Evolutionary conservation across 176 grass and related monocot genomes (phyloP).

Genomic region (Chrysopogon serrulatus): DNA sequence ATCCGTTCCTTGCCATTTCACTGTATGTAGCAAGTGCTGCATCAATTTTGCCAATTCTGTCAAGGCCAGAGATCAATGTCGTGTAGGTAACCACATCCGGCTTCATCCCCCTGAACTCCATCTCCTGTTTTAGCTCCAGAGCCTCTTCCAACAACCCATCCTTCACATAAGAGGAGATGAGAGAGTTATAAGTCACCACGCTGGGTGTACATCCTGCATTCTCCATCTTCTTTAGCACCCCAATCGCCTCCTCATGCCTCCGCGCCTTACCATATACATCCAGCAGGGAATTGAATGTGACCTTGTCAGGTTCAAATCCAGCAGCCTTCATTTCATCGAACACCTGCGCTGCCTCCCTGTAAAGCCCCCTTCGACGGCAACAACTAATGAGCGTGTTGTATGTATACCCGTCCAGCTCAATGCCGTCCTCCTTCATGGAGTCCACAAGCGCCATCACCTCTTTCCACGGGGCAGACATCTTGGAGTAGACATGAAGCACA

Average conservation of each 20-base stretch:
- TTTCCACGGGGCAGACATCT: constrained; percentile 68
- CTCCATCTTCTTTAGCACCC: constrained; percentile 72
- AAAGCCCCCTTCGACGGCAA: constrained; percentile 55
- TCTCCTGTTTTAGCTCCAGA: constrained; percentile 57
- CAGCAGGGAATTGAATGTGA: constrained; percentile 81
- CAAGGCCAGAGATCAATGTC: constrained; percentile 80
- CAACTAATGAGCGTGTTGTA: constrained; percentile 92
- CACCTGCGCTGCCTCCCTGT: constrained; percentile 54
- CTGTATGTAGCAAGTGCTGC: constrained; percentile 48
- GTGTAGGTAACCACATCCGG: constrained; percentile 92
- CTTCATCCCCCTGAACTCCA: constrained; percentile 68
- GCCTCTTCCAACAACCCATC: constrained; percentile 75
- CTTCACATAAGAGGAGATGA: constrained; percentile 75
- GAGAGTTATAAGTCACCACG: constrained; percentile 72
- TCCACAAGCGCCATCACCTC: constrained; percentile 61
- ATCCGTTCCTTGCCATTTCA: constrained; percentile 66
- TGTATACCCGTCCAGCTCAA: constrained; percentile 71
- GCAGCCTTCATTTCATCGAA: constrained; percentile 70
- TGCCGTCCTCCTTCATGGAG: constrained; percentile 52
- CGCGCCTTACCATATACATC: constrained; percentile 84
- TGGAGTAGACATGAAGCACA: constrained; percentile 83
- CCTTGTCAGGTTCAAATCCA: constrained; percentile 63
- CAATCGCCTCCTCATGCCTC: constrained; percentile 52
- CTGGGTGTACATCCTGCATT: constrained; percentile 51
- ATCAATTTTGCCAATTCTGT: constrained; percentile 69